phyloP scores from a whole-genome alignment of 306 rosid genomes.

The Vigna reflexopilosa region DNA sequence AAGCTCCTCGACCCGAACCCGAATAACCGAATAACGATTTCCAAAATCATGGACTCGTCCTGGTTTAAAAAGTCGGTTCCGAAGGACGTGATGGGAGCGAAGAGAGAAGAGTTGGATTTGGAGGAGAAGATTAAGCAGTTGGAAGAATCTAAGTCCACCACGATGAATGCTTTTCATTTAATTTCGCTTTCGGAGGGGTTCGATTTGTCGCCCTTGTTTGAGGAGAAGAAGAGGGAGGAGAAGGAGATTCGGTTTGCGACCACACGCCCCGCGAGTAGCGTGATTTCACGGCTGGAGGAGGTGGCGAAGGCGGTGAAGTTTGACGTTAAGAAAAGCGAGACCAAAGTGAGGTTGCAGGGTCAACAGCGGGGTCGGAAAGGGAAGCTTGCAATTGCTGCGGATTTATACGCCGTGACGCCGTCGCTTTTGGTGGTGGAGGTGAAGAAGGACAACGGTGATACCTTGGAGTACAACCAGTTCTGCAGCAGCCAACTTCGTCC shows the following conservation, averaged over 20 bases:
- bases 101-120: conserved; percentile 35
- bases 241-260: conserved; percentile 76
- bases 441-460: conserved; percentile 79
- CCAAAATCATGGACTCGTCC: conserved; percentile 61
- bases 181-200: conserved; percentile 76
- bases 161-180: conserved; percentile 79
- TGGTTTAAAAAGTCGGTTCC: conserved; percentile 74
- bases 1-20: conserved; percentile 86
- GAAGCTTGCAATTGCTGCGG: conserved; percentile 72
- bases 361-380: conserved; percentile 73
- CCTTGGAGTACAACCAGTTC: conserved; percentile 81
- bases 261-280: conserved; percentile 72
- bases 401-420: conserved; percentile 72
- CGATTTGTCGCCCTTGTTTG: conserved; percentile 75
- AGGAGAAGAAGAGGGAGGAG: conserved; percentile 77
- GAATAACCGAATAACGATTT: conserved; percentile 52
- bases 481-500: conserved; percentile 86
- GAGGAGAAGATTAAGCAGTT: conserved; percentile 41
- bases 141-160: conserved; percentile 41
- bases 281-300: conserved; percentile 74
- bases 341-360: conserved; percentile 68
- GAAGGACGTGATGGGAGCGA: conserved; percentile 18
- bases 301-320: conserved; percentile 68
- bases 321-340: conserved; percentile 72
- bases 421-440: conserved; percentile 81